Conservation (phyloP, 2,329 filamentous ascomycete genomes). For the Tolypocladium sp. region DNA sequence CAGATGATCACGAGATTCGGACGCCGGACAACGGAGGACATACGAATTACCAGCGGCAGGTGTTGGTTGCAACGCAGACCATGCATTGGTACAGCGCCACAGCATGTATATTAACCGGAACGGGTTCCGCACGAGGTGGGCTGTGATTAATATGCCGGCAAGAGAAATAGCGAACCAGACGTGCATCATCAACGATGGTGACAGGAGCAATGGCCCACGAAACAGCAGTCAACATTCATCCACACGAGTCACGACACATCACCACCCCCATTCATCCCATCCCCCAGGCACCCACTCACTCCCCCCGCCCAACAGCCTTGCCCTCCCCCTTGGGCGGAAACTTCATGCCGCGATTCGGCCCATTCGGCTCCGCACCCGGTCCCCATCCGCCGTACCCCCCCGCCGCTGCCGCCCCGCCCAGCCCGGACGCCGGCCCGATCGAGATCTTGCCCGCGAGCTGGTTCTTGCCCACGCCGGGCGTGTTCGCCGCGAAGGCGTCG, state of each 20-base stretch:
- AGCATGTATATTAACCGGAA: background rate
- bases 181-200: background rate
- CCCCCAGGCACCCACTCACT: background rate
- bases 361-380: constrained; percentile 13
- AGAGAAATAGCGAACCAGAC: background rate
- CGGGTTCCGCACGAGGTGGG: background rate
- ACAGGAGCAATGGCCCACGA: background rate
- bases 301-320: background rate
- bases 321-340: constrained; percentile 25
- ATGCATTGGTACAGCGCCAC: no score
- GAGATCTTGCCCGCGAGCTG: constrained; percentile 24
- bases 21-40: no score
- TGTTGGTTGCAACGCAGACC: background rate
- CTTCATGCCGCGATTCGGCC: constrained; percentile 21
- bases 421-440: constrained; percentile 18
- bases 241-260: background rate
- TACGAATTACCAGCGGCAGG: no score
- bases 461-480: constrained; percentile 30
- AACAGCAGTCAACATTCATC: background rate
- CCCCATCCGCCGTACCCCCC: constrained; percentile 27
- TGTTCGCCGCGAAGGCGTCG: constrained; percentile 24
- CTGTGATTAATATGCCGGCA: background rate
- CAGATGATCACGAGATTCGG: background rate
- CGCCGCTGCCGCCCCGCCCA: constrained; percentile 18
- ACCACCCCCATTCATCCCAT: background rate